phyloP scores from a whole-genome alignment of 768 basidiomycete species.

The Lentinula detonsa region DNA sequence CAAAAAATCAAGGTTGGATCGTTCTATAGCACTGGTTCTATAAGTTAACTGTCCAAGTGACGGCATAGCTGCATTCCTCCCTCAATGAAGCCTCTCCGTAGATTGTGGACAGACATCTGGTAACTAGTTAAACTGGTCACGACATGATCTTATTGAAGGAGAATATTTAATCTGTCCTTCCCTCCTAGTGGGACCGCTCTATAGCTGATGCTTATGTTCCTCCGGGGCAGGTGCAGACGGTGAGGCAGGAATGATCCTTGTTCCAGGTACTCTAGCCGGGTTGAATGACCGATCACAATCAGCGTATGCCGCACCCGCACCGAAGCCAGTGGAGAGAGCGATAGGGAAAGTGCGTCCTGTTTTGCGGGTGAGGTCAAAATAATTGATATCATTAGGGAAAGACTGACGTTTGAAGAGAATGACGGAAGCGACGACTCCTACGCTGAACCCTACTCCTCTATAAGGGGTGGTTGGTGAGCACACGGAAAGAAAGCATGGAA shows the following conservation, averaged over 20 bases:
- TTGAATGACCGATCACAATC: constrained; percentile 95
- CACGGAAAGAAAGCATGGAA: neutral
- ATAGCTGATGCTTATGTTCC: neutral
- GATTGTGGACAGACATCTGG: no score
- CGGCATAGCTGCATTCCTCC: no score
- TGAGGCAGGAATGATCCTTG: constrained; percentile 53
- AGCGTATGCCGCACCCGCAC: constrained; percentile 79
- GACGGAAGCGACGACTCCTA: constrained; percentile 84
- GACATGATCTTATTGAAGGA: no score
- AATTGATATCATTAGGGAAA: constrained; percentile 1
- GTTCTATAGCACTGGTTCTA: no score
- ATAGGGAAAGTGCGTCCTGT: constrained; percentile 92
- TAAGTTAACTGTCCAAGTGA: no score
- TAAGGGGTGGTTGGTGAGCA: constrained; percentile 10
- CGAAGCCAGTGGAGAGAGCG: constrained; percentile 80
- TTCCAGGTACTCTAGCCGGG: constrained; percentile 82
- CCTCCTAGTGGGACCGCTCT: neutral
- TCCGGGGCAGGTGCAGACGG: neutral
- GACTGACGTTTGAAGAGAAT: constrained; percentile 86
- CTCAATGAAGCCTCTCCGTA: no score
- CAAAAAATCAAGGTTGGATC: no score
- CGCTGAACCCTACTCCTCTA: constrained; percentile 86
- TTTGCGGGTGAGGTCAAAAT: neutral
- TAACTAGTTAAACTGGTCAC: no score
- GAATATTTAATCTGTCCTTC: no score